phyloP scores from a whole-genome alignment of 2,329 filamentous ascomycete genomes.

The Eutypella sp. region DNA sequence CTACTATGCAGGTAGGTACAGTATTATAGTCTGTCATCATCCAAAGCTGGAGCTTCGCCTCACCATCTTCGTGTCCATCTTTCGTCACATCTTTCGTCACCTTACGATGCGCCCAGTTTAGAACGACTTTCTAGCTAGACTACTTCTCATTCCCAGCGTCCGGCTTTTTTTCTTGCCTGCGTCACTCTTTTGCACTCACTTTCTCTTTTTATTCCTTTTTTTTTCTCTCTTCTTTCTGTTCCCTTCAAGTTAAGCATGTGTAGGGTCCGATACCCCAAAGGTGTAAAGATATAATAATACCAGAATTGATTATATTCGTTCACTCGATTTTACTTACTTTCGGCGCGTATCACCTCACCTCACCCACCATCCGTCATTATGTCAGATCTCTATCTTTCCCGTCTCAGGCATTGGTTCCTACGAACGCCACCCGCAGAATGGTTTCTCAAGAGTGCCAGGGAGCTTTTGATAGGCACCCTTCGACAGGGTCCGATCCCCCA shows the following conservation, averaged over 20 bases:
- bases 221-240: background rate
- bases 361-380: conserved; percentile 28
- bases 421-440: conserved; percentile 90
- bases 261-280: no score
- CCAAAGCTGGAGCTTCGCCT: background rate
- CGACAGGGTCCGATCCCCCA: conserved; percentile 88
- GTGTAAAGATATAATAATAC: no score
- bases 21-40: background rate
- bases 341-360: background rate
- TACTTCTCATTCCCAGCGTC: background rate
- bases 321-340: background rate
- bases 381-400: conserved; percentile 49
- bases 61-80: background rate
- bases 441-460: conserved; percentile 71
- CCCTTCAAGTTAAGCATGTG: background rate
- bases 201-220: background rate
- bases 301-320: background rate
- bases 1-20: background rate
- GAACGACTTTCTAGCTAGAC: background rate
- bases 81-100: background rate
- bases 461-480: conserved; percentile 81
- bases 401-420: conserved; percentile 63
- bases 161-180: no score
- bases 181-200: background rate
- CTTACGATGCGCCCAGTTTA: background rate